These are phyloP conservation scores for Colletotrichum spinosum DNA, from an alignment of 2,329 filamentous ascomycete genomes.

Conservation along the genomic window DNA sequence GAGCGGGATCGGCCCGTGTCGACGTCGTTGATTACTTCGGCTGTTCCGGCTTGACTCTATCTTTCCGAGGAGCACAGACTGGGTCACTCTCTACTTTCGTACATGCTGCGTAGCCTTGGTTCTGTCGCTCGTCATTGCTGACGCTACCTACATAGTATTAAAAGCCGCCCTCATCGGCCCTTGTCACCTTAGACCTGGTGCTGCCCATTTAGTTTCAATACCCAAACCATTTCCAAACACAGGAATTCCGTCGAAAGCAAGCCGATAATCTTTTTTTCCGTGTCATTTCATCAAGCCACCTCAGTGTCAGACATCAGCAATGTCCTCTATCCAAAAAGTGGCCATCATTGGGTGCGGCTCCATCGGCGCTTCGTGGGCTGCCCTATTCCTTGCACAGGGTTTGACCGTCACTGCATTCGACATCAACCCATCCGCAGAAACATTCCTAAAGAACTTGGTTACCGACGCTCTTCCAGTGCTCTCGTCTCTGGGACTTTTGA, in stretches of 20 bases:
- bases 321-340: constrained; percentile 40
- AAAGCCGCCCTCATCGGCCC: too few species aligned
- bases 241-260: neutral
- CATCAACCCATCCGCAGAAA: constrained; percentile 49
- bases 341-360: constrained; percentile 48
- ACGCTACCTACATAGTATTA: too few species aligned
- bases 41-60: neutral
- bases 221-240: neutral
- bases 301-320: neutral
- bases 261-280: neutral
- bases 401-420: constrained; percentile 54
- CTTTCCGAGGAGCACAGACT: neutral
- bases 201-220: too few species aligned
- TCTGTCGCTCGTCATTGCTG: too few species aligned
- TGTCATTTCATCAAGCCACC: neutral
- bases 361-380: constrained; percentile 53
- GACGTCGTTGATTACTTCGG: constrained; percentile 3
- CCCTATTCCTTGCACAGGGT: constrained; percentile 46
- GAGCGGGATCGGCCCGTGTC: constrained; percentile 11
- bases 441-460: constrained; percentile 40
- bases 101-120: too few species aligned
- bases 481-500: constrained; percentile 18
- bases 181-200: too few species aligned
- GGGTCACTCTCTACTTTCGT: too few species aligned
- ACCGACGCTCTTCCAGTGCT: constrained; percentile 29